Evolutionary conservation across 768 basidiomycete genomes (phyloP), one percentile per base, ranked within the genome.

Genomic region (Vararia minispora): DNA sequence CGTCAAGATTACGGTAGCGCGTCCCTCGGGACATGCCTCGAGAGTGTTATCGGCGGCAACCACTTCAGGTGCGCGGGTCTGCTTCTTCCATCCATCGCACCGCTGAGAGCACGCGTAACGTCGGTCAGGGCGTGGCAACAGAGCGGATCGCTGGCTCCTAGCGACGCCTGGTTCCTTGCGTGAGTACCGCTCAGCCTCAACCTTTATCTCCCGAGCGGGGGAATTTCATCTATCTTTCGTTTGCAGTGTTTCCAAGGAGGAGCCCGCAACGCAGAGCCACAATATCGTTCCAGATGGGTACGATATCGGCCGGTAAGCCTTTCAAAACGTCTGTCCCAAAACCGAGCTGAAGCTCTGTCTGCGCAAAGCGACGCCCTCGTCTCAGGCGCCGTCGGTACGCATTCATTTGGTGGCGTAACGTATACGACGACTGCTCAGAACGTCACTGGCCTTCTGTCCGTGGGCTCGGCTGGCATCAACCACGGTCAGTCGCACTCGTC

Each of bases 381-480:
- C 11, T 35, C 52, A 1, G 43, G 49, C 13, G 64, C 69, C 16
- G 40, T 61, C 3, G 67, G 68, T 2, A 50, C 46, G 17, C 66
- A 57, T 1, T 56, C 40, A 35, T 71, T 65, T 37, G 56, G 47
- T 1, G 69, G 65, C 16, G 54, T 73, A 20, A 58, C 47, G 2
- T 81, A 79, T 45, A 48, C 39, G n/a, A 71, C 74, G 0, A 55
- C 52, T 2, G 61, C 57, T 4, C 40, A 60, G 41, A 66, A 66
- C 33, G 22, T 77, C 20, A 66, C 65, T 2, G 71, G 71, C 5
- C 58, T 79, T n/a, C 61, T 79, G 33, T 44, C 65, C 7, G 39
- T 67, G 11, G 77, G 78, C 5, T 50, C 60, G 26, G 28, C 50
- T 8, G 71, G 74, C 5, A 48, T 72, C 5, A 69, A 72, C 38